Evolutionary conservation across 371 early-diverging fungal species (phyloP), one percentile per base, ranked within the genome.

Genomic region (Apophysomyces sp.): DNA sequence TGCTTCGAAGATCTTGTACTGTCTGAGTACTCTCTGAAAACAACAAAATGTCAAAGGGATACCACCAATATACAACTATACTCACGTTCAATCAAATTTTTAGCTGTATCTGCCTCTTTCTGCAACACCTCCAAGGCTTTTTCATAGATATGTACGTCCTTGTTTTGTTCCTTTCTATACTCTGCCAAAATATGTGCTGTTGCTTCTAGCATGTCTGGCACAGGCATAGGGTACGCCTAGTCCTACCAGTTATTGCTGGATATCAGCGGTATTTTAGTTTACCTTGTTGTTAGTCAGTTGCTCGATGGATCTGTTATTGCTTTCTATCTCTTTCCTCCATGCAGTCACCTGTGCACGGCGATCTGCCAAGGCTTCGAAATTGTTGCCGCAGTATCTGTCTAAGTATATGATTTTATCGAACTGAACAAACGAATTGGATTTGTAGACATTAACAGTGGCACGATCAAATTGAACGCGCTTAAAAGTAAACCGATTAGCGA

Each of bases 381-480:
- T 81, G 4, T 59, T 44, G 34, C 73, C 77, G 28, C 72, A 52
- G 63, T 86, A 89, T 8, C 87, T 71, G 62, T 87, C 90, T 36
- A 89, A 66, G 52, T 78, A 82, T 37, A 89, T 81, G 2, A 51
- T 66, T 52, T 81, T 75, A 12, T 81, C 76, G 60, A 85, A 85
- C 27, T 77, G 69, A 26, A 89, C 63, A 66, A 78, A 88, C 3
- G 81, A 83, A 71, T 91, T 84, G 26, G 83, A 81, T 62, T 91
- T 91, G 71, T 86, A 86, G 9, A 85, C 78, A 36, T 76, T 75
- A n/a, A 72, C 65, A 9, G 80, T 81, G 4, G 77, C 71, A 21
- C 86, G 72, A 76, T 89, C 84, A 66, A 82, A 91, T 77, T 87
- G 86, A 6, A 86, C 89, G 4, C 91, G 77, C 85, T 87, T 68